Conservation (phyloP, 495 filamentous ascomycete genomes). For the Neurospora sublineolata region DNA sequence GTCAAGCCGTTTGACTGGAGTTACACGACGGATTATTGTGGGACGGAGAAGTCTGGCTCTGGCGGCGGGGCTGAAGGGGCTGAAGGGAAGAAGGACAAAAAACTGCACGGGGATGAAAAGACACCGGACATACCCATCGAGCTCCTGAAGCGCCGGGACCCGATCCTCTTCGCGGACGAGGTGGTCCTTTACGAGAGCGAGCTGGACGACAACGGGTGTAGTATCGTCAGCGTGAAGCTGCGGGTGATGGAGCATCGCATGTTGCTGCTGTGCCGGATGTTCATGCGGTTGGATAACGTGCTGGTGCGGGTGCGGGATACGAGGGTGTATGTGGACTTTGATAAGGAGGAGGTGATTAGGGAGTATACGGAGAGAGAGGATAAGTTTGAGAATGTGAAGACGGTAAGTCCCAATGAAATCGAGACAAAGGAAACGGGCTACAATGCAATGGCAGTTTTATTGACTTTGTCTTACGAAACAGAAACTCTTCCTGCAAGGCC, state of each 20-base stretch:
- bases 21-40: conserved; percentile 77
- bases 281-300: conserved; percentile 86
- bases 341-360: conserved; percentile 64
- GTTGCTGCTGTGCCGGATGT: conserved; percentile 76
- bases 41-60: conserved; percentile 35
- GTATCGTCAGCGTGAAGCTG: conserved; percentile 75
- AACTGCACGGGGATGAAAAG: background rate
- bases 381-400: conserved; percentile 62
- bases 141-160: conserved; percentile 66
- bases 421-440: background rate
- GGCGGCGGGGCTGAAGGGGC: background rate
- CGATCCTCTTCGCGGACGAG: conserved; percentile 90
- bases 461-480: conserved; percentile 18
- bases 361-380: conserved; percentile 82
- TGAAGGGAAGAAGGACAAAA: background rate
- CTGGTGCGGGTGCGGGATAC: conserved; percentile 81
- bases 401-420: conserved; percentile 38
- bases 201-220: conserved; percentile 92
- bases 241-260: conserved; percentile 83
- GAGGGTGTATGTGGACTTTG: conserved; percentile 84
- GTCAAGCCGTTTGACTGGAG: conserved; percentile 97
- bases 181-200: conserved; percentile 95
- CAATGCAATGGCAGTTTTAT: background rate
- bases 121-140: conserved; percentile 62
- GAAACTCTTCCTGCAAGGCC: conserved; percentile 55